phyloP scores from a whole-genome alignment of 2,329 filamentous ascomycete species.

The Hymenoscyphus salicellus region DNA sequence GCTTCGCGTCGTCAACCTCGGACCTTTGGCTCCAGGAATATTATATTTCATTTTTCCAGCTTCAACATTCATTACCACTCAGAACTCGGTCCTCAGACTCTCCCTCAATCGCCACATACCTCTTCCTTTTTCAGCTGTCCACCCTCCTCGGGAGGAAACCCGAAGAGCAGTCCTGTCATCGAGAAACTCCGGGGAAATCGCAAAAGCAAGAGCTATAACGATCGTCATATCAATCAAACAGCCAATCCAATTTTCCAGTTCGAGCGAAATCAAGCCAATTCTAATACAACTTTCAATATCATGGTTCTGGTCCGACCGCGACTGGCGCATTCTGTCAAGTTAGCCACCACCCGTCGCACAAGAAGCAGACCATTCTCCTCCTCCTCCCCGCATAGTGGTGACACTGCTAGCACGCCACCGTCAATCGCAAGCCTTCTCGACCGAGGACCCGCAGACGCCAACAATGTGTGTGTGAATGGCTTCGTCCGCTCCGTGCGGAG shows the following conservation, averaged over 20 bases:
- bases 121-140: background rate
- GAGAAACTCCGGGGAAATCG: background rate
- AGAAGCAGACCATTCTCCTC: conserved; percentile 6
- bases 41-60: background rate
- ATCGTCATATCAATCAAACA: background rate
- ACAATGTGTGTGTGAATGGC: conserved; percentile 64
- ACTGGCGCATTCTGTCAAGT: conserved; percentile 2
- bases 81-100: background rate
- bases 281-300: background rate
- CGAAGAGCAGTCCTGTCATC: background rate
- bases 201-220: background rate
- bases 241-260: background rate
- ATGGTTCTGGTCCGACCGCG: conserved; percentile 7
- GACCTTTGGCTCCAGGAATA: background rate
- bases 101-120: background rate
- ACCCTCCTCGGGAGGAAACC: background rate
- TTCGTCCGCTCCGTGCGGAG: conserved; percentile 81
- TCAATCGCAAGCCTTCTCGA: conserved; percentile 57
- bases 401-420: background rate
- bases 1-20: background rate
- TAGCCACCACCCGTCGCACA: background rate
- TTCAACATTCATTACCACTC: background rate
- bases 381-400: background rate
- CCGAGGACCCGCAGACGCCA: conserved; percentile 45
- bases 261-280: background rate